Evolutionary conservation across 1,284 basidiomycete genomes (phyloP).

Genomic region (Mycena citricolor): DNA sequence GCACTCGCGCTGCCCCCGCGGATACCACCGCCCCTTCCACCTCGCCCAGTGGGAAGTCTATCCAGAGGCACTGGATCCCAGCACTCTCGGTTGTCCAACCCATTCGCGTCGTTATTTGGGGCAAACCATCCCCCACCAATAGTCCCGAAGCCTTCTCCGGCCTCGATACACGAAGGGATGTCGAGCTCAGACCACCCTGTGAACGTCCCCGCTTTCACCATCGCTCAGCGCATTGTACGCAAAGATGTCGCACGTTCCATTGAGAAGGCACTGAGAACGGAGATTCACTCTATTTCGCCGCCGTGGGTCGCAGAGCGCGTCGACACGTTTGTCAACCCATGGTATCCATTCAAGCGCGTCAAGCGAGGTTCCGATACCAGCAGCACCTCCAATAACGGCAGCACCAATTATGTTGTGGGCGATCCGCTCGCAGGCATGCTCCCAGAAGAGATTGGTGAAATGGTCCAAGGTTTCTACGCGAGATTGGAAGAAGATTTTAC

Average conservation of each 20-base stretch:
- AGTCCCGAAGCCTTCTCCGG: slow-evolving; percentile 28
- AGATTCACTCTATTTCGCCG: slow-evolving; percentile 47
- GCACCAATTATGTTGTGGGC: slow-evolving; percentile 36
- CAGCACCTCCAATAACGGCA: slow-evolving; percentile 23
- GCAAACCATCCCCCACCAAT: slow-evolving; percentile 25
- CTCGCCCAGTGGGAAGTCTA: slow-evolving; percentile 36
- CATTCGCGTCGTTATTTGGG: slow-evolving; percentile 69
- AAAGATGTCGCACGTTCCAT: slow-evolving; percentile 61
- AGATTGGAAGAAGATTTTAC: slow-evolving; percentile 41
- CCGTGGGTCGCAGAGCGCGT: slow-evolving; percentile 67
- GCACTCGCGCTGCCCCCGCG: slow-evolving; percentile 70
- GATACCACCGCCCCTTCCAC: slow-evolving; percentile 59
- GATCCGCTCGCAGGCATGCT: slow-evolving; percentile 38
- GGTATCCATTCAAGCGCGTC: slow-evolving; percentile 44
- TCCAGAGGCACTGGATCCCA: slow-evolving; percentile 43
- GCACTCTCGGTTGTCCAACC: slow-evolving; percentile 56
- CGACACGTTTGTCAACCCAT: slow-evolving; percentile 47
- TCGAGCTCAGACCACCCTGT: slow-evolving; percentile 41
- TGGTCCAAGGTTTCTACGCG: slow-evolving; percentile 76
- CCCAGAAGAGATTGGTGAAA: slow-evolving; percentile 54
- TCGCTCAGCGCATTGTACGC: slow-evolving; percentile 51
- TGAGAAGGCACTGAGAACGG: slow-evolving; percentile 54
- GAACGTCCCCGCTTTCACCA: slow-evolving; percentile 59
- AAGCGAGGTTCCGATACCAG: slow-evolving; percentile 18
- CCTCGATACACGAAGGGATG: slow-evolving; percentile 33